Evolutionary conservation across 2,329 filamentous ascomycete genomes (phyloP).

Genomic region (Stachybotrys echinatus): DNA sequence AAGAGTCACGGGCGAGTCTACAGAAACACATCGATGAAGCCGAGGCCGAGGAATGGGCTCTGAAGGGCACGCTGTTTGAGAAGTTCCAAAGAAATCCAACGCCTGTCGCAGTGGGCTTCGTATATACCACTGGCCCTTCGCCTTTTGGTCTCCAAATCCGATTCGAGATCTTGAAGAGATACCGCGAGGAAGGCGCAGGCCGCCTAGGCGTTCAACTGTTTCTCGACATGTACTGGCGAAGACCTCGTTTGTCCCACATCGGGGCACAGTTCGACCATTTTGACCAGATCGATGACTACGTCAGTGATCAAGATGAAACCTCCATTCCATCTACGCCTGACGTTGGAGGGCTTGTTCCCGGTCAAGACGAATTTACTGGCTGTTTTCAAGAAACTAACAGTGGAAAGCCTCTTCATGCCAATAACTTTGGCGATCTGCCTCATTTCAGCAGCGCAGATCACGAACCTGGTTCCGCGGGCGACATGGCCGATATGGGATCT

Average conservation of each 20-base stretch:
- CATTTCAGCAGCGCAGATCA: too few relatives aligned
- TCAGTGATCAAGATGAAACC: too few relatives aligned
- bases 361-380: too few relatives aligned
- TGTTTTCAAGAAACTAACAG: too few relatives aligned
- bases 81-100: not conserved
- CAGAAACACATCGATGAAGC: not conserved
- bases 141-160: not conserved
- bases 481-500: too few relatives aligned
- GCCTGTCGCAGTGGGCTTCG: not conserved
- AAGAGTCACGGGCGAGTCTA: not conserved
- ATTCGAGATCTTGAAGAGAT: not conserved
- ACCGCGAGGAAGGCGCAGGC: not conserved
- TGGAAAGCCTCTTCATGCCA: too few relatives aligned
- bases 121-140: not conserved
- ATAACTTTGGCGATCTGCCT: too few relatives aligned
- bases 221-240: not conserved
- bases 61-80: not conserved
- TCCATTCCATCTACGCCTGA: too few relatives aligned
- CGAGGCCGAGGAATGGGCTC: not conserved
- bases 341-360: too few relatives aligned
- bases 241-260: too few relatives aligned
- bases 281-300: not conserved
- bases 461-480: too few relatives aligned
- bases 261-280: not conserved
- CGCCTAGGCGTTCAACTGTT: not conserved